phyloP scores from a whole-genome alignment of 2,329 filamentous ascomycete genomes.

The Claviceps capensis region DNA sequence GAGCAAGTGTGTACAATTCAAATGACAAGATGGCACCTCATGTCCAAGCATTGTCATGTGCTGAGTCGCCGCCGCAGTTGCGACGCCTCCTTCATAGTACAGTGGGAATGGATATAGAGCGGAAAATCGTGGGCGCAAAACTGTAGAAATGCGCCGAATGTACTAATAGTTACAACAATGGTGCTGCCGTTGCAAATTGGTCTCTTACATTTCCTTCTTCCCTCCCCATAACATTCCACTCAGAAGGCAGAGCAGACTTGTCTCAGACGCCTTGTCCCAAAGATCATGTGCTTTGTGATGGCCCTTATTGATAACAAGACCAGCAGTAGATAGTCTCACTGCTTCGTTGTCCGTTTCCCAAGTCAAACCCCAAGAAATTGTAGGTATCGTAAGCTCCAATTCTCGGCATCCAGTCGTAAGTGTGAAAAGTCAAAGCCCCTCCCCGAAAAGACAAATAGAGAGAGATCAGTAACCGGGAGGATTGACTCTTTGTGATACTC shows the following conservation, averaged over 20 bases:
- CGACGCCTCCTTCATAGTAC: not conserved
- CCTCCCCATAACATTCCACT: not conserved
- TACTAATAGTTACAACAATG: not conserved
- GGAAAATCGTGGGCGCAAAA: not conserved
- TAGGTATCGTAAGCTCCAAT: too few species aligned
- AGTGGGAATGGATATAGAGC: not conserved
- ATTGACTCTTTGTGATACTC: slow-evolving; percentile 85
- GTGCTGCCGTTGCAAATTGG: not conserved
- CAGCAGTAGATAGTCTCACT: too few species aligned
- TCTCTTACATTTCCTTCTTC: not conserved
- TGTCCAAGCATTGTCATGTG: not conserved
- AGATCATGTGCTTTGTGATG: not conserved
- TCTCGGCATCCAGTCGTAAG: not conserved
- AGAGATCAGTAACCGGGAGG: slow-evolving; percentile 74
- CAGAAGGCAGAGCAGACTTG: not conserved
- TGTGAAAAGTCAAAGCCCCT: not conserved
- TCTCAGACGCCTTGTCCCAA: not conserved
- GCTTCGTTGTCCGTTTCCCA: too few species aligned
- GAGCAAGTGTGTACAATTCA: not conserved
- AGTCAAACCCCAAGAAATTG: too few species aligned
- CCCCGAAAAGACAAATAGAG: not conserved
- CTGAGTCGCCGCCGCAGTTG: not conserved
- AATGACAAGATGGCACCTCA: not conserved
- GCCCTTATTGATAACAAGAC: not conserved
- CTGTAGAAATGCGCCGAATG: not conserved